phyloP scores from a whole-genome alignment of 2,329 filamentous ascomycete genomes.

The Scorias spongiosa region DNA sequence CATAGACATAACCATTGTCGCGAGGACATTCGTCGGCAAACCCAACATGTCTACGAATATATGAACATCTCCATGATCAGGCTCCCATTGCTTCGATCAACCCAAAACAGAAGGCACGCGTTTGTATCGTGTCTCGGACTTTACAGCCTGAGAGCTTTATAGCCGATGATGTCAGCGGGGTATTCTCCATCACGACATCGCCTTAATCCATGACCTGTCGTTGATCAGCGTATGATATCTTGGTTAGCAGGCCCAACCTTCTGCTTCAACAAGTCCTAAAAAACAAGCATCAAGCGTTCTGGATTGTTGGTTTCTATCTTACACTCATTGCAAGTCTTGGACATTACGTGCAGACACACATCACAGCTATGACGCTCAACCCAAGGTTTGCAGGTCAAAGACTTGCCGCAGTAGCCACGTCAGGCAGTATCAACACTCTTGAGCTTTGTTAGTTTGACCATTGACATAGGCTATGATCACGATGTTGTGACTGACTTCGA shows the following conservation, averaged over 20 bases:
- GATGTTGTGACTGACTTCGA: background rate
- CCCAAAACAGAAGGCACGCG: background rate
- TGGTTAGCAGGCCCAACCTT: no score
- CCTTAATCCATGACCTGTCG: no score
- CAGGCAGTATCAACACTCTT: constrained; percentile 34
- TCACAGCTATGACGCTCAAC: constrained; percentile 49
- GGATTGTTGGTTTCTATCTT: no score
- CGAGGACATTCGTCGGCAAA: no score
- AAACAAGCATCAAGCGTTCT: no score
- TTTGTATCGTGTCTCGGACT: background rate
- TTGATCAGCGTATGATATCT: no score
- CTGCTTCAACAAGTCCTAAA: no score
- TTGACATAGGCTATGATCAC: background rate
- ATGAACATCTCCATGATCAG: no score
- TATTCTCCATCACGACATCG: background rate
- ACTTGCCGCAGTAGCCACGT: constrained; percentile 34
- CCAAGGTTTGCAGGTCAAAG: constrained; percentile 64
- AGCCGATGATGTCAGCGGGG: background rate
- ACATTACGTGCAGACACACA: no score
- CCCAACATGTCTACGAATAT: no score
- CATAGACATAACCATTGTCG: background rate
- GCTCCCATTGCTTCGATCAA: no score
- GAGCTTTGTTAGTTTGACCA: constrained; percentile 31
- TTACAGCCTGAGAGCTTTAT: background rate
- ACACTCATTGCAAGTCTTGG: no score